phyloP scores from a whole-genome alignment of 805 yeast species.

The Saturnispora silvae region DNA sequence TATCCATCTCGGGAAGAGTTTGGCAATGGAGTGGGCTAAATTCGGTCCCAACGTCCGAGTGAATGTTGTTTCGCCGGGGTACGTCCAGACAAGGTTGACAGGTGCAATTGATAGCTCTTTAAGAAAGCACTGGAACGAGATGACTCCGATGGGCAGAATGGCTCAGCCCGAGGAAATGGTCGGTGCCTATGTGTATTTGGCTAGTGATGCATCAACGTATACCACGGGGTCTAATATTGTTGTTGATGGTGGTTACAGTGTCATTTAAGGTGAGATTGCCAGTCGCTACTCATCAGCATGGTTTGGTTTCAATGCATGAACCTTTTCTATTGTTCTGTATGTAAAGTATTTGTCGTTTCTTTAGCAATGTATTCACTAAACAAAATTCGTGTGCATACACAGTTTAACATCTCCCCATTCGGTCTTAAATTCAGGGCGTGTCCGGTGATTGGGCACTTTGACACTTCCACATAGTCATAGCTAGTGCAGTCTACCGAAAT shows the following conservation, averaged over 20 bases:
- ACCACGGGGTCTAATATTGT: constrained; percentile 69
- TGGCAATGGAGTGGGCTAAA: constrained; percentile 83
- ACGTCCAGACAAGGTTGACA: constrained; percentile 62
- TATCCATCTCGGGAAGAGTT: constrained; percentile 62
- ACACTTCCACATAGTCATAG: no score
- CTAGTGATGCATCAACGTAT: constrained; percentile 70
- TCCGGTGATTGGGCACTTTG: no score
- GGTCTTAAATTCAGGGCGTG: no score
- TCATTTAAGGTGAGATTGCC: constrained; percentile 34
- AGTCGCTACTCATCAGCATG: no score
- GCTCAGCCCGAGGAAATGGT: constrained; percentile 63
- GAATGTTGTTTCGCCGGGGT: constrained; percentile 79
- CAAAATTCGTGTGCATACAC: no score
- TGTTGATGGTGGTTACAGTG: constrained; percentile 72
- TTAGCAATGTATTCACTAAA: no score
- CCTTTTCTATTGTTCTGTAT: no score
- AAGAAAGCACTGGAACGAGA: constrained; percentile 37
- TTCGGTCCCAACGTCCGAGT: constrained; percentile 63
- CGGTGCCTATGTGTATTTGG: constrained; percentile 73
- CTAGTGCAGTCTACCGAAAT: no score
- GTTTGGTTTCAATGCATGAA: no score
- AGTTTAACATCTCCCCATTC: no score
- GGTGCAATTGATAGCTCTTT: constrained; percentile 35
- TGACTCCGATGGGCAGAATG: constrained; percentile 64
- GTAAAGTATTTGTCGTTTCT: no score